phyloP scores from a whole-genome alignment of 768 basidiomycete genomes.

The Cystobasidium ongulense region DNA sequence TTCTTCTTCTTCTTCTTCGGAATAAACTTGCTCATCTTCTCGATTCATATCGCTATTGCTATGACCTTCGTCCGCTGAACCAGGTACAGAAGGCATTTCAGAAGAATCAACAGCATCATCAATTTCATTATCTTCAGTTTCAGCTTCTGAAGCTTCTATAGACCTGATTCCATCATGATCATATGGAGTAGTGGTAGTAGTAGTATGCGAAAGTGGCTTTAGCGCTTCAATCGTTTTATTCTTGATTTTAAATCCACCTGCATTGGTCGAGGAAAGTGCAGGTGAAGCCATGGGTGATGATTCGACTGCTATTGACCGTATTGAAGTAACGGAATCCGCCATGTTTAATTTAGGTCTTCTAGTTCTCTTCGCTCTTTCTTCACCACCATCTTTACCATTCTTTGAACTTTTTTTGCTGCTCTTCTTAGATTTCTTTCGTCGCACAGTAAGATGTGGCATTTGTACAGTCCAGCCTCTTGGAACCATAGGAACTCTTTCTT shows the following conservation, averaged over 20 bases:
- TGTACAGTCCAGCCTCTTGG: slow-evolving; percentile 68
- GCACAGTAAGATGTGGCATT: not conserved
- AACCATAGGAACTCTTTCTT: slow-evolving; percentile 86
- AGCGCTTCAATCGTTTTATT: not conserved
- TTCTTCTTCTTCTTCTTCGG: slow-evolving; percentile 21
- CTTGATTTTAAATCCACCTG: not conserved
- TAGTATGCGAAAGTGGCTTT: not conserved
- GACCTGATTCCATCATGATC: not conserved
- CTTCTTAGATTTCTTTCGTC: slow-evolving; percentile 14
- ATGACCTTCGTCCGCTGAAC: slow-evolving; percentile 34
- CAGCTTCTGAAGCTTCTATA: not conserved
- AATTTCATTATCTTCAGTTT: not conserved
- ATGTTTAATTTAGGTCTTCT: not conserved
- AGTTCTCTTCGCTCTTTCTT: not conserved
- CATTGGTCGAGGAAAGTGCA: not conserved
- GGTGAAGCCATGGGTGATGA: not conserved
- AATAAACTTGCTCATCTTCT: slow-evolving; percentile 2
- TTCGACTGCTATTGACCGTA: not conserved
- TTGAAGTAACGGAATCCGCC: not conserved
- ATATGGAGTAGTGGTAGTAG: not conserved
- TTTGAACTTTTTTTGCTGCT: not conserved
- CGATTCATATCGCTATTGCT: not conserved
- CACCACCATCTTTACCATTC: not conserved
- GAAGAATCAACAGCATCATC: slow-evolving; percentile 36
- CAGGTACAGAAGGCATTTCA: not conserved